A percentile compares a stretch with the other conserved stretches of the same genome.
Conservation (phyloP, 148 eudicot genomes). For the Camellia lanceoleosa region DNA sequence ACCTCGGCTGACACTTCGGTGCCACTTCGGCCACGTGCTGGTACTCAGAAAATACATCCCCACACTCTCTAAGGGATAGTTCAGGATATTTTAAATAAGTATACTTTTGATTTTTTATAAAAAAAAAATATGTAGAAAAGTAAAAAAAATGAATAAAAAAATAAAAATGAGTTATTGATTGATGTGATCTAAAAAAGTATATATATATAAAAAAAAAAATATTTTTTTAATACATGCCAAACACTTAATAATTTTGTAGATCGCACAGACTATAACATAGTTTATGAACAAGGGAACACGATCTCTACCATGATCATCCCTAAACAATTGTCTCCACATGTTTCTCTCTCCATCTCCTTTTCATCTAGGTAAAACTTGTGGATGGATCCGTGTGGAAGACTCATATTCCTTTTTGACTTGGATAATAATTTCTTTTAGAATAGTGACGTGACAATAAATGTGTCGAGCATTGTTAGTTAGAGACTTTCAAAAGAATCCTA, state of each 20-base stretch:
- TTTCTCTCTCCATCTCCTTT: neutral
- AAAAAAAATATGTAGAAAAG: too few species aligned
- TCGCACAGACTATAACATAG: constrained; percentile 15
- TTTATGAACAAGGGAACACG: constrained; percentile 20
- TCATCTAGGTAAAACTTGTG: neutral
- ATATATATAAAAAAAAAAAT: too few species aligned
- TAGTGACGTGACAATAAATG: neutral
- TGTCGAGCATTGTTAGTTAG: neutral
- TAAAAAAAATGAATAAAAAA: too few species aligned
- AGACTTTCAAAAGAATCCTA: neutral
- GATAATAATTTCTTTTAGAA: neutral
- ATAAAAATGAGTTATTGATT: too few species aligned
- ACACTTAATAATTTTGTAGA: too few species aligned
- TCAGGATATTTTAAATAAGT: neutral
- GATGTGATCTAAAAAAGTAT: too few species aligned
- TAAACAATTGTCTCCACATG: constrained; percentile 13
- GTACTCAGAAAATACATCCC: too few species aligned
- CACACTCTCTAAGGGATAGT: neutral
- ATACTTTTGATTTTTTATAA: too few species aligned
- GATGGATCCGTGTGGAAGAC: neutral
- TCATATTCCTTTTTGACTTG: neutral
- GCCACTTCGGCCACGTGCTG: too few species aligned
- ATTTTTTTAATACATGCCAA: too few species aligned
- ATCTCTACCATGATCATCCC: constrained; percentile 12
- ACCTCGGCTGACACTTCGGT: too few species aligned